Evolutionary conservation across 2,329 filamentous ascomycete species (phyloP), one percentile per base, ranked within the genome.

Genomic region (Ascochyta fabae): DNA sequence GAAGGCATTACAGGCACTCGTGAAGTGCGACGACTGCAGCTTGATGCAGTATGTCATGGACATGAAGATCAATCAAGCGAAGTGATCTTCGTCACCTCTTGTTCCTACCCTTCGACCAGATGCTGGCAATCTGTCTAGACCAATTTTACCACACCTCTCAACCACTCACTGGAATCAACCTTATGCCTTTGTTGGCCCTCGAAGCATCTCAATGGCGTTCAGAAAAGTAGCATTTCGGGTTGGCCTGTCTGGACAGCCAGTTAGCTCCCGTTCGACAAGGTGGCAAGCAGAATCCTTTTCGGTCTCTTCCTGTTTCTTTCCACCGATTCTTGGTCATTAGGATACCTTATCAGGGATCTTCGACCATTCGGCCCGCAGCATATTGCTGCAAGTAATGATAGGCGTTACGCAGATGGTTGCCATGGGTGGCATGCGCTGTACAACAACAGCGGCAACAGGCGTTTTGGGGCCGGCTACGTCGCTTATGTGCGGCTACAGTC

Each of bases 1-100:
- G 46, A 75, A 75, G 58, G 77, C 76, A 36, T 69, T 80, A 10
- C 77, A 80, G 59, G 75, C 75, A 40, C 66, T 80, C 24, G 75
- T 80, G 48, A 78, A 78, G 60, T 80, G 78, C 60, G 77, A 79
- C 38, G 78, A 80, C 56, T 80, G 78, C 67, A 74, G 68, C 35
- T 67, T 78, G 36, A 77, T 78, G 76, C 75, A 78, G 58, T 76
- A 77, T 50, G 74, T 77, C 24, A 73, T 76, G 70, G 71, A 77
- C 48, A 60, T 78, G 44, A 77, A 76, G 68, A 68, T 75, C 58
- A 72, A 73, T 35, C 70, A 71, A 40, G 56, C 48, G 9, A 66
- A 67, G 52, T 61, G 46, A 56, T 42, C 7, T 29, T n/a, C n/a
- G 26, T 45, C 31, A 27, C 16, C 31, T 15, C 19, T 46, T 38